A percentile compares a stretch with the other conserved stretches of the same genome.
These are phyloP conservation scores for Albizia julibrissin DNA, from an alignment of 306 rosid species.

Conservation along the genomic window DNA sequence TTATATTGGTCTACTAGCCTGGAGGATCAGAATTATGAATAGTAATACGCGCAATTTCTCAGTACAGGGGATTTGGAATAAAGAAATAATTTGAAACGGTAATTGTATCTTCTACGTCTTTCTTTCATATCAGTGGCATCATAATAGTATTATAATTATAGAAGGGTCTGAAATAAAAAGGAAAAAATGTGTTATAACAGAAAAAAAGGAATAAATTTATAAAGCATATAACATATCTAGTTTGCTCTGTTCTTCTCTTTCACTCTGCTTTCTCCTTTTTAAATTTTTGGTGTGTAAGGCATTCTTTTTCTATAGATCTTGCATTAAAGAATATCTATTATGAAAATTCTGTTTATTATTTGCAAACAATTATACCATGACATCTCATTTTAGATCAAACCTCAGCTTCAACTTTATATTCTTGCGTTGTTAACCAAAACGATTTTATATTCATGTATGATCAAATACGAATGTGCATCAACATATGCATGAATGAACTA, in stretches of 20 bases:
- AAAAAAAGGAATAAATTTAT: not conserved
- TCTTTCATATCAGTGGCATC: not conserved
- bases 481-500: not conserved
- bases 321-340: not conserved
- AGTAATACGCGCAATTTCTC: not conserved
- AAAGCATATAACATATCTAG: not conserved
- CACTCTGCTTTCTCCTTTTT: not conserved
- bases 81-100: not conserved
- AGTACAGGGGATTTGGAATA: not conserved
- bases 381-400: not conserved
- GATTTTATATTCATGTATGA: not conserved
- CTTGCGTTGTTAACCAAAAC: not conserved
- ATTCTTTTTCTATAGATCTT: not conserved
- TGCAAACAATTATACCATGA: not conserved
- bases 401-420: not conserved
- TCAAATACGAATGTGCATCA: not conserved
- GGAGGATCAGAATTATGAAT: not conserved
- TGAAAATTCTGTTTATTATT: not conserved
- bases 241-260: not conserved
- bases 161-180: not conserved
- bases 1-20: not conserved
- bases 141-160: not conserved
- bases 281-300: not conserved
- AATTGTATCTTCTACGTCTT: not conserved
- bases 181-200: not conserved